Percentiles rank a stretch among this genome's conserved stretches.
Evolutionary conservation across 805 yeast species (phyloP).

Genomic region (Pichia scutulata): DNA sequence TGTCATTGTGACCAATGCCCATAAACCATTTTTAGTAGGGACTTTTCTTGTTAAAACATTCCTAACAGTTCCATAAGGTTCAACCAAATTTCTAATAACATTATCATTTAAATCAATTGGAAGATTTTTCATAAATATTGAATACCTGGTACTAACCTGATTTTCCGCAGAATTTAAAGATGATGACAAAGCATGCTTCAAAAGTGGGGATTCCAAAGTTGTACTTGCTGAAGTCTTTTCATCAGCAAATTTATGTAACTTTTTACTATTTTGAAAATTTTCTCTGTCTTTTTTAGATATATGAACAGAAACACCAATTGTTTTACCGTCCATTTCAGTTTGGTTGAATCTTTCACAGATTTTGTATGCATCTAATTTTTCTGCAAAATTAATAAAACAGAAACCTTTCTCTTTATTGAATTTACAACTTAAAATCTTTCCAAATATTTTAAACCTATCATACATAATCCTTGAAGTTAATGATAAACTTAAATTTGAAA

Average conservation of each 20-base stretch:
- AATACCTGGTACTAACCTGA: conserved; percentile 19
- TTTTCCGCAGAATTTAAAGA: neutral
- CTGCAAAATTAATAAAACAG: conserved; percentile 37
- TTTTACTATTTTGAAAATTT: conserved; percentile 5
- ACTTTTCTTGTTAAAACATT: conserved; percentile 22
- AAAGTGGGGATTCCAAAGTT: neutral
- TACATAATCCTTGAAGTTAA: conserved; percentile 26
- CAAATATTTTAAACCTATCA: conserved; percentile 23
- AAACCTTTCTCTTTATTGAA: conserved; percentile 18
- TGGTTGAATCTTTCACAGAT: conserved; percentile 28
- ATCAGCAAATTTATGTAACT: neutral
- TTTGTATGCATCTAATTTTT: conserved; percentile 26
- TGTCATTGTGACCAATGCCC: conserved; percentile 28
- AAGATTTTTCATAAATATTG: conserved; percentile 27
- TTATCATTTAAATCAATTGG: conserved; percentile 22
- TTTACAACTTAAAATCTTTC: conserved; percentile 27
- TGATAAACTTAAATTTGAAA: conserved; percentile 36
- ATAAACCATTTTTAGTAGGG: conserved; percentile 23
- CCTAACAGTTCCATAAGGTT: conserved; percentile 26
- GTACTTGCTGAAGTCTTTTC: neutral
- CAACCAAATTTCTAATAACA: conserved; percentile 20
- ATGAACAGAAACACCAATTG: conserved; percentile 24
- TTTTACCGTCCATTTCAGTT: conserved; percentile 17
- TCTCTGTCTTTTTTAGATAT: conserved; percentile 24
- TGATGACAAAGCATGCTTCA: neutral